Evolutionary conservation across 2,329 filamentous ascomycete genomes (phyloP).

Genomic region (Anisogramma anomala): DNA sequence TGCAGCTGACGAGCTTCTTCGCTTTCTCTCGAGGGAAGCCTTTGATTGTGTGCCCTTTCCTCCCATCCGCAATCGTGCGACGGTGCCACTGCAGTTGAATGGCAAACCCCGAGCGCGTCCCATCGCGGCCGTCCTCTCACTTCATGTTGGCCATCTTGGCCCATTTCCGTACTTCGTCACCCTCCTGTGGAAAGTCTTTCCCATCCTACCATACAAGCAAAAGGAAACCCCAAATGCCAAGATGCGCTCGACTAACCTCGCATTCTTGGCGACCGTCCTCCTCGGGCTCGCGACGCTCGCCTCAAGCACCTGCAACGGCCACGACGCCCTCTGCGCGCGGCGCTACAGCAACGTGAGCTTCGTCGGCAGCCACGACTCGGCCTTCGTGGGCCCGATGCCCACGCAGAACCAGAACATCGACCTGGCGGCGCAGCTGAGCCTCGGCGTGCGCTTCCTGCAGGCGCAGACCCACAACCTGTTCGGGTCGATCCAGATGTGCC

Average conservation of each 20-base stretch:
- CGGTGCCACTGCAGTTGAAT: too few species aligned
- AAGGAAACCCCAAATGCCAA: background rate
- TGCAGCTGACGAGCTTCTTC: background rate
- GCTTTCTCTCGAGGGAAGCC: background rate
- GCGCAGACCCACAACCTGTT: slow-evolving; percentile 48
- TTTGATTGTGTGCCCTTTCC: background rate
- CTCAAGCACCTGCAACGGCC: slow-evolving; percentile 43
- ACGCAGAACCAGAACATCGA: slow-evolving; percentile 50
- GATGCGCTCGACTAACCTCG: slow-evolving; percentile 1
- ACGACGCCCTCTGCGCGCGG: slow-evolving; percentile 41
- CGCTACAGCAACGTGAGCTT: slow-evolving; percentile 50
- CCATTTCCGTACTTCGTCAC: too few species aligned
- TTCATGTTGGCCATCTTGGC: too few species aligned
- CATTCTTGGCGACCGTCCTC: background rate
- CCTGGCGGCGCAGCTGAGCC: slow-evolving; percentile 44
- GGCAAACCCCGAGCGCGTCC: too few species aligned
- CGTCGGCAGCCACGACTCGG: slow-evolving; percentile 53
- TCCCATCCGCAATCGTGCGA: too few species aligned
- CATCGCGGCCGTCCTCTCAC: too few species aligned
- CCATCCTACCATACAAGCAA: background rate
- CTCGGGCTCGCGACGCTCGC: slow-evolving; percentile 4
- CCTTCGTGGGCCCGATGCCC: slow-evolving; percentile 46
- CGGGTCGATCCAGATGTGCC: slow-evolving; percentile 47
- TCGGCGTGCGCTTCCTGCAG: slow-evolving; percentile 53
- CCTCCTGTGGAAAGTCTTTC: too few species aligned